These are phyloP conservation scores for Lactarius sp. DNA, from an alignment of 768 basidiomycete genomes.

Conservation along the genomic window DNA sequence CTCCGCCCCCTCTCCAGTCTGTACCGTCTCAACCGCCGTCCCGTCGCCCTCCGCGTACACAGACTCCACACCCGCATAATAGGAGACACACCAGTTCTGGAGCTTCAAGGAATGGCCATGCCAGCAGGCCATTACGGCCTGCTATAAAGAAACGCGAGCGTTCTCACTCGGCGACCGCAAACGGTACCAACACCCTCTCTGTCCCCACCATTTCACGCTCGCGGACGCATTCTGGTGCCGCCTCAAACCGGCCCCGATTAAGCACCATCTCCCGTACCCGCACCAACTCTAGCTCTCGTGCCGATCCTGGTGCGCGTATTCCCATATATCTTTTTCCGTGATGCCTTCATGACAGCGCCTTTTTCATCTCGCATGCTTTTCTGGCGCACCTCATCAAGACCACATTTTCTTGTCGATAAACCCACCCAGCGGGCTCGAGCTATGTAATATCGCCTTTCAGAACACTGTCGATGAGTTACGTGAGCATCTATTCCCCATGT, in stretches of 20 bases:
- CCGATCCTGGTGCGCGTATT: conserved; percentile 29
- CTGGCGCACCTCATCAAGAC: conserved; percentile 38
- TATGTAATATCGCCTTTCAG: conserved; percentile 44
- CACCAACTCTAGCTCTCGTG: conserved; percentile 33
- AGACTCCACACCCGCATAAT: conserved; percentile 30
- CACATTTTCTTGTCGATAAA: conserved; percentile 71
- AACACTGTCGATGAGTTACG: conserved; percentile 56
- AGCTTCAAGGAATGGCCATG: conserved; percentile 2
- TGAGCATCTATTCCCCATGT: conserved; percentile 52
- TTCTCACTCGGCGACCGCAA: neutral
- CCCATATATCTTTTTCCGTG: neutral
- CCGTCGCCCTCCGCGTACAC: conserved; percentile 18
- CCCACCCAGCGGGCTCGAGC: conserved; percentile 56
- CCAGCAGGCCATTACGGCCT: conserved; percentile 42
- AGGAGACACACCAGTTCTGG: conserved; percentile 36
- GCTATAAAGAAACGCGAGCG: conserved; percentile 49
- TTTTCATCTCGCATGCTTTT: neutral
- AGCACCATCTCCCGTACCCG: conserved; percentile 34
- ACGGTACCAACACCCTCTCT: conserved; percentile 27
- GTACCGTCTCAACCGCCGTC: conserved; percentile 1
- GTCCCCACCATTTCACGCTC: conserved; percentile 28
- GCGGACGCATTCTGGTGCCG: conserved; percentile 41
- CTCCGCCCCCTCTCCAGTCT: conserved; percentile 12
- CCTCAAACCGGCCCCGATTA: conserved; percentile 27
- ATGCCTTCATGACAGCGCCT: conserved; percentile 3